These are phyloP conservation scores for Zychaea mexicana DNA, from an alignment of 371 early-diverging fungal species.

Conservation along the genomic window DNA sequence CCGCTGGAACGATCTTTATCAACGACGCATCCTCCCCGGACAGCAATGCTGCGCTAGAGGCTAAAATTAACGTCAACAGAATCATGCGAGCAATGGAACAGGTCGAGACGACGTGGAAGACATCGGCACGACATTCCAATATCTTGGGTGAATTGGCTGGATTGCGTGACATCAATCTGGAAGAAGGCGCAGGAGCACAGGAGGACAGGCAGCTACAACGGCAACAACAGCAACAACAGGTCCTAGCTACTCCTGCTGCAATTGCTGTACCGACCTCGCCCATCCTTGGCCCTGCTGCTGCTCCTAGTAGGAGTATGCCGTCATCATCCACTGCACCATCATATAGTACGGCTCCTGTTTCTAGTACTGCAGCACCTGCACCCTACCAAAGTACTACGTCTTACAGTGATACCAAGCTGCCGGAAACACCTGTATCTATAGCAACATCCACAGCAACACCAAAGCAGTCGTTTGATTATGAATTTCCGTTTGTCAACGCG, in stretches of 20 bases:
- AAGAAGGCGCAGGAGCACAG: constrained; percentile 21
- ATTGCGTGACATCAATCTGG: constrained; percentile 45
- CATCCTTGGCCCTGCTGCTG: neutral
- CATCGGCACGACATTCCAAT: constrained; percentile 47
- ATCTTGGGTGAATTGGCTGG: constrained; percentile 52
- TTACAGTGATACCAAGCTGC: neutral
- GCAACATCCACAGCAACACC: neutral
- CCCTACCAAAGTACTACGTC: neutral
- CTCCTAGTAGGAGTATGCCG: neutral
- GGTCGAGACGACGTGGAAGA: constrained; percentile 44
- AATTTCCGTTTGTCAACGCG: neutral
- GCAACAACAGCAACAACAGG: constrained; percentile 6
- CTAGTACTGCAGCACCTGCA: neutral
- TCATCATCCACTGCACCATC: neutral
- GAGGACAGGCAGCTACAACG: neutral
- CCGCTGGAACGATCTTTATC: constrained; percentile 51
- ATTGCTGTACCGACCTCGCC: constrained; percentile 45
- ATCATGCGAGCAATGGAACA: constrained; percentile 49
- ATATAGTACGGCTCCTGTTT: no score
- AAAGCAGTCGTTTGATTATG: constrained; percentile 1
- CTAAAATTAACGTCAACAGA: constrained; percentile 48
- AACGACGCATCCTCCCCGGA: constrained; percentile 43
- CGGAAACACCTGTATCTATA: neutral
- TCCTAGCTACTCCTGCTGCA: constrained; percentile 12
- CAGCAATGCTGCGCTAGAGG: constrained; percentile 41